phyloP scores from a whole-genome alignment of 1,284 basidiomycete species.

The Abortiporus biennis region DNA sequence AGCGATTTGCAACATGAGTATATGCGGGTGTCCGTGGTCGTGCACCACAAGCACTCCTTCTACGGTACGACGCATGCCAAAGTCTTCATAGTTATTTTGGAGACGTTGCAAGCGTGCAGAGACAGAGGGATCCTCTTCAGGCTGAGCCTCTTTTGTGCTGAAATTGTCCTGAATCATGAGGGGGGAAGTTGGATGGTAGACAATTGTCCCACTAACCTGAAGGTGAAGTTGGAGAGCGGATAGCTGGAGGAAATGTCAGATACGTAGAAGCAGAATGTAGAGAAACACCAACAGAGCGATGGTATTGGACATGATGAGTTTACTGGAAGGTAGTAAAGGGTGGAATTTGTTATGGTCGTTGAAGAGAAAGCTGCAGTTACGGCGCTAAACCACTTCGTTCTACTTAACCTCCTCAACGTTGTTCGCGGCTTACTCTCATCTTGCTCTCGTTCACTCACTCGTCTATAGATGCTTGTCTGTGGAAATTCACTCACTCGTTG shows the following conservation, averaged over 20 bases:
- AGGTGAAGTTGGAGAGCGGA: constrained; percentile 84
- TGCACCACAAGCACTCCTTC: constrained; percentile 97
- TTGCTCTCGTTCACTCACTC: too few relatives aligned
- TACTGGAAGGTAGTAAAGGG: neutral
- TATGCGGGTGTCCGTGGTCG: constrained; percentile 91
- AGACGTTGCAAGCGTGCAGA: constrained; percentile 83
- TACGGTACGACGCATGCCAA: constrained; percentile 90
- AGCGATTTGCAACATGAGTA: constrained; percentile 96
- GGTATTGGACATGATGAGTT: constrained; percentile 60
- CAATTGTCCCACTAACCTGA: constrained; percentile 46
- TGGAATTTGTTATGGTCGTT: neutral
- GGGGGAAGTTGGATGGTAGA: neutral
- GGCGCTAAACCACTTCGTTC: too few relatives aligned
- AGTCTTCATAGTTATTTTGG: constrained; percentile 96
- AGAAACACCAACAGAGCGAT: constrained; percentile 53
- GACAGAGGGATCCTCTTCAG: constrained; percentile 95
- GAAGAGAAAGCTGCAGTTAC: neutral
- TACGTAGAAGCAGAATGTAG: neutral
- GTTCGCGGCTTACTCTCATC: too few relatives aligned
- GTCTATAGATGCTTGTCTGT: too few relatives aligned
- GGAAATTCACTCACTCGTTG: too few relatives aligned
- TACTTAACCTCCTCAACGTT: too few relatives aligned
- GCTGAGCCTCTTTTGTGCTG: constrained; percentile 90
- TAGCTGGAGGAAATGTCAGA: constrained; percentile 41
- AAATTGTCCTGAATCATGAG: constrained; percentile 1